Conservation (phyloP, 1,139 yeast genomes). For the Sugiyamaella japonica region DNA sequence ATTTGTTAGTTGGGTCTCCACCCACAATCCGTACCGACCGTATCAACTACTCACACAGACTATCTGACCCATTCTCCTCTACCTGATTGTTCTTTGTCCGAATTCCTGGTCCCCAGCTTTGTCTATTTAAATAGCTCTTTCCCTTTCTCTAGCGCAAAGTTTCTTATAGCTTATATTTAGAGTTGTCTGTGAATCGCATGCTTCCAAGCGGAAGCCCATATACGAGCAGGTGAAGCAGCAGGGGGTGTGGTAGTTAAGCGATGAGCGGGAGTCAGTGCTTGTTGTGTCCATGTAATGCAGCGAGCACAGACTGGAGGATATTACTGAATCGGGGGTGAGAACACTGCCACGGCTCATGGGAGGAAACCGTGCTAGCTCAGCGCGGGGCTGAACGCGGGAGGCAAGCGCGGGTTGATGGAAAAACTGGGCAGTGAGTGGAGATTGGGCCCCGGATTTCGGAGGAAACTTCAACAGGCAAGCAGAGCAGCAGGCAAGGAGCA, state of each 20-base stretch:
- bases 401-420: no score
- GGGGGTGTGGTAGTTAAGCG: neutral
- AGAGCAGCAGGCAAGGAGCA: no score
- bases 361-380: neutral
- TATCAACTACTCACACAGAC: neutral
- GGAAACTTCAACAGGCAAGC: no score
- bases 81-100: neutral
- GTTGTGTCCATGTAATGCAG: neutral
- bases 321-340: constrained; percentile 8
- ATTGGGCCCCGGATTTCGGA: no score
- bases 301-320: constrained; percentile 8
- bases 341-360: neutral
- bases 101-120: neutral
- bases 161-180: neutral
- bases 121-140: neutral
- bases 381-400: no score
- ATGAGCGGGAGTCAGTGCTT: neutral
- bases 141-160: neutral
- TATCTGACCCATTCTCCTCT: neutral
- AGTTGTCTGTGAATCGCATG: neutral
- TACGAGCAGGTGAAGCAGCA: neutral
- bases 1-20: no score
- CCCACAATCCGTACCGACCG: no score
- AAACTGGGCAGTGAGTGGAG: neutral
- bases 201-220: neutral